Conservation (phyloP, 805 yeast species). For the Hanseniaspora mollemarum region DNA sequence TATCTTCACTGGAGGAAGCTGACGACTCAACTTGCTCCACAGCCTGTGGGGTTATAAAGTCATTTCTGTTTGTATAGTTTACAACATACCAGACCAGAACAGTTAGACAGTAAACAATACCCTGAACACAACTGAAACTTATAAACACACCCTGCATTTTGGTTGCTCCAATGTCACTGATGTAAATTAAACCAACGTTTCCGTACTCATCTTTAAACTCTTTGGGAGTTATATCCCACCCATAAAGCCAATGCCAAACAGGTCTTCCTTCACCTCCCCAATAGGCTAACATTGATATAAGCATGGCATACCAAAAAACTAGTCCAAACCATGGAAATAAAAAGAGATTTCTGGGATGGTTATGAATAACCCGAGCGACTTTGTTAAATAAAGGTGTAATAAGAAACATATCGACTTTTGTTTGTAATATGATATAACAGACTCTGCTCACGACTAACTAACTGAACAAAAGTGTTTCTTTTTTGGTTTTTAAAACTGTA, state of each 20-base stretch:
- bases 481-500: too few species aligned
- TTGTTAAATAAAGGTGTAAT: not conserved
- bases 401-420: not conserved
- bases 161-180: slow-evolving; percentile 83
- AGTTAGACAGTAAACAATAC: slow-evolving; percentile 56
- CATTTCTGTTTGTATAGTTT: slow-evolving; percentile 11
- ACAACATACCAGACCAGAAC: slow-evolving; percentile 43
- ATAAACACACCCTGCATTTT: slow-evolving; percentile 76
- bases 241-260: slow-evolving; percentile 31
- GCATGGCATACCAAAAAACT: slow-evolving; percentile 83
- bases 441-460: not conserved
- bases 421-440: not conserved
- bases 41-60: slow-evolving; percentile 36
- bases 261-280: slow-evolving; percentile 83
- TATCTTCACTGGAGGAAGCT: slow-evolving; percentile 13
- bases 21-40: slow-evolving; percentile 36
- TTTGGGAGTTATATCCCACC: slow-evolving; percentile 3
- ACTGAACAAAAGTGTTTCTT: not conserved
- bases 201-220: slow-evolving; percentile 16
- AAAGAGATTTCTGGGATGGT: slow-evolving; percentile 20
- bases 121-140: slow-evolving; percentile 65
- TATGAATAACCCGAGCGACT: slow-evolving; percentile 4
- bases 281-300: slow-evolving; percentile 59
- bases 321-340: slow-evolving; percentile 55
- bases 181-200: slow-evolving; percentile 38